phyloP scores from a whole-genome alignment of 768 basidiomycete species.

The Amanita rubescens region DNA sequence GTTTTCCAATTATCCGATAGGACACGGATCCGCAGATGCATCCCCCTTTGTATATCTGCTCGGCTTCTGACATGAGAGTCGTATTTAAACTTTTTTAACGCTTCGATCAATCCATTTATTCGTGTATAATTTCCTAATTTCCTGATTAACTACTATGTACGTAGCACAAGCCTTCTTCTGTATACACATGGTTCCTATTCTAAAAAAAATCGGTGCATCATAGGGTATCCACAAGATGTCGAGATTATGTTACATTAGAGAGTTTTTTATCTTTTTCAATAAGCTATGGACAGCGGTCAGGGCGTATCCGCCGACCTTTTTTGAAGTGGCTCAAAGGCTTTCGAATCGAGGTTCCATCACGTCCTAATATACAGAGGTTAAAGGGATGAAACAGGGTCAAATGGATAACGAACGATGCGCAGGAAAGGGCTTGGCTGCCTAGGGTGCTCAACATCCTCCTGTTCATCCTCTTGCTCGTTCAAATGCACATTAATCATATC shows the following conservation, averaged over 20 bases:
- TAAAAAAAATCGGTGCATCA: too few species aligned
- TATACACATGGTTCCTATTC: background rate
- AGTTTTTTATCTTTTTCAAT: background rate
- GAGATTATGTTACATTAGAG: background rate
- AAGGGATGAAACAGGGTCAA: background rate
- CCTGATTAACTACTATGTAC: background rate
- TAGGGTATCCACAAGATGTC: background rate
- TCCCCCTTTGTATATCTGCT: conserved; percentile 29
- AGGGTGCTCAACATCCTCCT: background rate
- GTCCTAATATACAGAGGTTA: background rate
- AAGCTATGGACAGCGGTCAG: background rate
- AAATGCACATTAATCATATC: background rate
- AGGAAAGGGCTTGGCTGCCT: background rate
- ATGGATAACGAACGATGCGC: background rate
- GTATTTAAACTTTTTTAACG: background rate
- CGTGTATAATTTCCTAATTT: too few species aligned
- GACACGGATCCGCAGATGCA: conserved; percentile 54
- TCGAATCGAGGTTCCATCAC: background rate
- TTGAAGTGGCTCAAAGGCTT: background rate
- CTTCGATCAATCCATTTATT: background rate
- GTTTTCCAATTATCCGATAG: conserved; percentile 40
- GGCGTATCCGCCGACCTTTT: too few species aligned
- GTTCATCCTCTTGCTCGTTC: background rate
- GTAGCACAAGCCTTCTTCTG: background rate
- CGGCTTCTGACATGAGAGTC: background rate